Percentiles rank a stretch among this genome's conserved stretches.
Evolutionary conservation across 1,284 basidiomycete genomes (phyloP).

Genomic region (Cutaneotrichosporon spelunceum): DNA sequence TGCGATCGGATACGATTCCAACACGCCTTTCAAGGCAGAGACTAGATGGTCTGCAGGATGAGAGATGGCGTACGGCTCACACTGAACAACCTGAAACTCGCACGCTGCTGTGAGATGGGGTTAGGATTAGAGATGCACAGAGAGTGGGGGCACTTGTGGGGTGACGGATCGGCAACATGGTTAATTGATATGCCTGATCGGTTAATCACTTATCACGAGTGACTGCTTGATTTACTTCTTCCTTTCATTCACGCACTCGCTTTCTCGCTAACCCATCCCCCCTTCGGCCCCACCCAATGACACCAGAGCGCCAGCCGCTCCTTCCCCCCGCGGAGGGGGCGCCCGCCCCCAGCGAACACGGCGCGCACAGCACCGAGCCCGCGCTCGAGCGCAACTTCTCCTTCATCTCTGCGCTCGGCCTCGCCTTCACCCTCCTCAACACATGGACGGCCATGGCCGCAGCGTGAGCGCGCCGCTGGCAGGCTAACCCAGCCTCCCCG

Average conservation of each 20-base stretch:
- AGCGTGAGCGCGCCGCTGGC: slow-evolving; percentile 4
- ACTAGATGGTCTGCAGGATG: too few relatives aligned
- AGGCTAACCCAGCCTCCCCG: slow-evolving; percentile 7
- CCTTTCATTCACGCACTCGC: not conserved
- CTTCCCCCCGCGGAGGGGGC: not conserved
- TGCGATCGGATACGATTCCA: too few relatives aligned
- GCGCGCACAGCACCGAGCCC: not conserved
- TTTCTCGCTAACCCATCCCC: not conserved
- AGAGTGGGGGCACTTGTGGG: too few relatives aligned
- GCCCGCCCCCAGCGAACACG: too few relatives aligned
- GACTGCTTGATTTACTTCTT: not conserved
- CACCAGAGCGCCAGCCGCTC: not conserved
- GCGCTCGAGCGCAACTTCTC: slow-evolving; percentile 26
- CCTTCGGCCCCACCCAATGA: not conserved
- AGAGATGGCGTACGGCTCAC: too few relatives aligned
- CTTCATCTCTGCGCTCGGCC: slow-evolving; percentile 17
- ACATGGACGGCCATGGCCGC: slow-evolving; percentile 19
- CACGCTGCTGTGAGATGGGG: too few relatives aligned
- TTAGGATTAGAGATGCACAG: too few relatives aligned
- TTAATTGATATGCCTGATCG: slow-evolving; percentile 1
- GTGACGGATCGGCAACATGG: too few relatives aligned
- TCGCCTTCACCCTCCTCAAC: slow-evolving; percentile 27
- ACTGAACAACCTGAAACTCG: too few relatives aligned
- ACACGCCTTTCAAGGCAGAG: too few relatives aligned
- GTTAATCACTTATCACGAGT: not conserved